Evolutionary conservation across 2,329 filamentous ascomycete species (phyloP).

Genomic region (Aureobasidium vineae): DNA sequence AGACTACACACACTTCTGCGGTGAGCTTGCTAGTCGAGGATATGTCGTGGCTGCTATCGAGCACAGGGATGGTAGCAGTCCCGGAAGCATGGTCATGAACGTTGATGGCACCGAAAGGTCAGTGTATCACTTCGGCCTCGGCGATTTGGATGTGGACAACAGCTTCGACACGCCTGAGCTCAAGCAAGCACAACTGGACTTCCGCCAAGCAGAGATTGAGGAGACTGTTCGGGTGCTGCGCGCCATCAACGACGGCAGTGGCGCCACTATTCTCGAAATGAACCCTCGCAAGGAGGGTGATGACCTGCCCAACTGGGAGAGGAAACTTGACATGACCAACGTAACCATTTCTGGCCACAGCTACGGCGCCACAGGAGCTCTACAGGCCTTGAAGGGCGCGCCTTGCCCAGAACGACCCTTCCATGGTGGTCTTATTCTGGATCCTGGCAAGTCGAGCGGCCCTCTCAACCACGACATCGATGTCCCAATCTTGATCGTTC

Average conservation of each 20-base stretch:
- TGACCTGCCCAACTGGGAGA: slow-evolving; percentile 52
- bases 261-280: slow-evolving; percentile 38
- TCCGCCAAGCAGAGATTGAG: slow-evolving; percentile 48
- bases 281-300: slow-evolving; percentile 53
- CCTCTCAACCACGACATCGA: slow-evolving; percentile 59
- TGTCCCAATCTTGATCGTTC: slow-evolving; percentile 60
- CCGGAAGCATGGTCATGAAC: slow-evolving; percentile 44
- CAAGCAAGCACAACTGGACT: slow-evolving; percentile 45
- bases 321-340: slow-evolving; percentile 55
- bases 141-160: slow-evolving; percentile 29
- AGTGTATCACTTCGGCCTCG: slow-evolving; percentile 9
- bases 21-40: slow-evolving; percentile 48
- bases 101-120: slow-evolving; percentile 35
- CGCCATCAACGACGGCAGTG: slow-evolving; percentile 42
- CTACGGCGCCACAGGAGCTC: slow-evolving; percentile 63
- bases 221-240: slow-evolving; percentile 47
- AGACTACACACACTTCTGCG: slow-evolving; percentile 48
- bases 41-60: slow-evolving; percentile 49
- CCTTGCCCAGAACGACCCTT: slow-evolving; percentile 49
- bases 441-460: slow-evolving; percentile 65
- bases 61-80: slow-evolving; percentile 49
- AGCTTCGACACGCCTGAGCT: slow-evolving; percentile 36
- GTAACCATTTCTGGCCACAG: slow-evolving; percentile 63
- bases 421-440: slow-evolving; percentile 60
- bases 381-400: slow-evolving; percentile 58